A percentile compares a stretch with the other conserved stretches of the same genome.
Evolutionary conservation across 495 filamentous ascomycete species (phyloP).

Genomic region (Xylaria intraflava): DNA sequence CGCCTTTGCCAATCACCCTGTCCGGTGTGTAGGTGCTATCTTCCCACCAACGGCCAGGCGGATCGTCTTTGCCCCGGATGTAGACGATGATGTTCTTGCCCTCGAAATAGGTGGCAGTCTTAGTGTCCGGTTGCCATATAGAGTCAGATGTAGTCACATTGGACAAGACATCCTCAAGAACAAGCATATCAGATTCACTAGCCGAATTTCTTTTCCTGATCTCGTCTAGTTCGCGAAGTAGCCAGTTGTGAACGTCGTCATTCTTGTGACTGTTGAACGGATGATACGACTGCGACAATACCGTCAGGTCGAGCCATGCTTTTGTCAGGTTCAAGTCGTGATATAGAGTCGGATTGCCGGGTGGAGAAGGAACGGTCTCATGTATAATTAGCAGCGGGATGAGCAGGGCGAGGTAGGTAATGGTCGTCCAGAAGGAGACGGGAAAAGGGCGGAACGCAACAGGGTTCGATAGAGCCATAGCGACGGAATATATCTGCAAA

Average conservation of each 20-base stretch:
- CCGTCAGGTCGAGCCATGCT: constrained; percentile 80
- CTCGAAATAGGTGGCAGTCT: constrained; percentile 69
- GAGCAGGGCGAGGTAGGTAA: constrained; percentile 63
- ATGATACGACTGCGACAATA: constrained; percentile 68
- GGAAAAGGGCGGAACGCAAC: constrained; percentile 52
- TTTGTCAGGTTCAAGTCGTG: constrained; percentile 67
- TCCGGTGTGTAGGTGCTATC: constrained; percentile 28
- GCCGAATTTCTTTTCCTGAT: constrained; percentile 55
- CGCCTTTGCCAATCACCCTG: constrained; percentile 54
- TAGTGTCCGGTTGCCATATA: constrained; percentile 12
- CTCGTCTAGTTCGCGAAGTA: constrained; percentile 62
- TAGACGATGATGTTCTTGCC: constrained; percentile 91
- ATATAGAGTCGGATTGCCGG: constrained; percentile 47
- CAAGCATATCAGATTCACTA: constrained; percentile 39
- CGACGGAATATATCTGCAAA: constrained; percentile 10
- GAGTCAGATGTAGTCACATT: constrained; percentile 56
- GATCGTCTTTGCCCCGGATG: constrained; percentile 73
- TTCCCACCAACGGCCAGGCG: constrained; percentile 59
- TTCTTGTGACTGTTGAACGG: constrained; percentile 83
- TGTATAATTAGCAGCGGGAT: constrained; percentile 67
- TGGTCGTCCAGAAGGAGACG: constrained; percentile 64
- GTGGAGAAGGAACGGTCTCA: constrained; percentile 64
- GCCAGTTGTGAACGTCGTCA: constrained; percentile 68
- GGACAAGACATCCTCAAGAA: constrained; percentile 74
- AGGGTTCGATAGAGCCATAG: constrained; percentile 38